These are phyloP conservation scores for Pseudotsuga menziesii DNA, from an alignment of 75 land plant genomes.

Conservation along the genomic window DNA sequence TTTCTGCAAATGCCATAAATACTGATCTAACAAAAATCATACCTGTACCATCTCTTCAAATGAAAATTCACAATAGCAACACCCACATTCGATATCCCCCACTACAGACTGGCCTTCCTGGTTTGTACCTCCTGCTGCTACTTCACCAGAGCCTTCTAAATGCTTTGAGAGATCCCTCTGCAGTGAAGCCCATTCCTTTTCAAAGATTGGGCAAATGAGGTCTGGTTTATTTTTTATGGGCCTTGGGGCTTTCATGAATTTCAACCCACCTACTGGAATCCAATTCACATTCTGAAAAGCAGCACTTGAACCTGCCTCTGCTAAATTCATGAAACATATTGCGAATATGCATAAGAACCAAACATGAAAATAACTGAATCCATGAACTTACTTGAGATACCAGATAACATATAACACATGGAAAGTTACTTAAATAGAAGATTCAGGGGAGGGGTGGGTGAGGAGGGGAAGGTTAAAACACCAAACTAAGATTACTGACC, in stretches of 20 bases:
- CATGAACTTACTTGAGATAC: too few relatives aligned
- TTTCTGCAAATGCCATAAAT: background rate
- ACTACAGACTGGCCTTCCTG: slow-evolving; percentile 4
- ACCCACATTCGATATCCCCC: slow-evolving; percentile 30
- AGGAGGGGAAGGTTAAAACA: background rate
- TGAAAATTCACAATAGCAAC: slow-evolving; percentile 27
- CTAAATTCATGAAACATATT: slow-evolving; percentile 3
- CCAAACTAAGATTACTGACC: background rate
- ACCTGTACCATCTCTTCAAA: slow-evolving; percentile 44
- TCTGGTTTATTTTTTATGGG: background rate
- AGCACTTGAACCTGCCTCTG: slow-evolving; percentile 2
- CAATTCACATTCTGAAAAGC: background rate
- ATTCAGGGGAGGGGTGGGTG: background rate
- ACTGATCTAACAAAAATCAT: background rate
- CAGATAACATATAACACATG: background rate
- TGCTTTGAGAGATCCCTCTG: background rate
- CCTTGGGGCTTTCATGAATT: slow-evolving; percentile 7
- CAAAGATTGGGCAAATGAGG: slow-evolving; percentile 13
- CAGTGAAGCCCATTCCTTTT: slow-evolving; percentile 16
- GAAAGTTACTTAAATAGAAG: background rate
- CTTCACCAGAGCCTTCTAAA: background rate
- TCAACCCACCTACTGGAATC: background rate
- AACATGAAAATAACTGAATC: background rate
- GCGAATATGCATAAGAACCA: background rate
- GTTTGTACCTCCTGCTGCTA: background rate